Evolutionary conservation across 495 filamentous ascomycete genomes (phyloP).

Genomic region (Trichocladium uniseriatum): DNA sequence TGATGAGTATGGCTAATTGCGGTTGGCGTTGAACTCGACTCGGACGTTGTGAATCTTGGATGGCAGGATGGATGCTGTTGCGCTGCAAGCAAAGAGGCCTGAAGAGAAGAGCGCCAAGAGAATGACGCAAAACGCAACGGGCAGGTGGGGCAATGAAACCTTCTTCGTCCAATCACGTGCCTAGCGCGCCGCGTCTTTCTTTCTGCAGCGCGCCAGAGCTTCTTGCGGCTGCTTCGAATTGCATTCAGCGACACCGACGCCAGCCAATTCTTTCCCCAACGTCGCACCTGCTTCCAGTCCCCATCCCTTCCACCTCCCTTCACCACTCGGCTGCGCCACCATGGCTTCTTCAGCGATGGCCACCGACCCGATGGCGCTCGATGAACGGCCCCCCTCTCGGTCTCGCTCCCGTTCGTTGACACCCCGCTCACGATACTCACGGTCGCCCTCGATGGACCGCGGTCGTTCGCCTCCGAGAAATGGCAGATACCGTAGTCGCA

Average conservation of each 20-base stretch:
- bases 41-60: too few species aligned
- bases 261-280: too few species aligned
- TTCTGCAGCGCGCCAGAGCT: not conserved
- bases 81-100: not conserved
- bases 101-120: not conserved
- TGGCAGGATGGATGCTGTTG: too few species aligned
- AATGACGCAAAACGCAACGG: conserved; percentile 3
- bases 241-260: not conserved
- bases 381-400: conserved; percentile 4
- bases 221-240: not conserved
- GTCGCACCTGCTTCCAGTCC: not conserved
- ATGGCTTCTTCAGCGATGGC: conserved; percentile 18
- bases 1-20: too few species aligned
- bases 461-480: conserved; percentile 23
- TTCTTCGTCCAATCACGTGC: not conserved
- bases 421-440: conserved; percentile 12
- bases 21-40: too few species aligned
- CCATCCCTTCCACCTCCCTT: not conserved
- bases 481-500: conserved; percentile 24
- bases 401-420: conserved; percentile 14
- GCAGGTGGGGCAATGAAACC: not conserved
- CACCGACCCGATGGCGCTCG: conserved; percentile 4
- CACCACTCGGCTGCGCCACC: not conserved
- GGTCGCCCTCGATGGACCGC: conserved; percentile 15
- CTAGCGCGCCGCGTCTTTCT: conserved; percentile 3